Evolutionary conservation across 2,329 filamentous ascomycete species (phyloP).

Genomic region (Didymosphaeria variabile): DNA sequence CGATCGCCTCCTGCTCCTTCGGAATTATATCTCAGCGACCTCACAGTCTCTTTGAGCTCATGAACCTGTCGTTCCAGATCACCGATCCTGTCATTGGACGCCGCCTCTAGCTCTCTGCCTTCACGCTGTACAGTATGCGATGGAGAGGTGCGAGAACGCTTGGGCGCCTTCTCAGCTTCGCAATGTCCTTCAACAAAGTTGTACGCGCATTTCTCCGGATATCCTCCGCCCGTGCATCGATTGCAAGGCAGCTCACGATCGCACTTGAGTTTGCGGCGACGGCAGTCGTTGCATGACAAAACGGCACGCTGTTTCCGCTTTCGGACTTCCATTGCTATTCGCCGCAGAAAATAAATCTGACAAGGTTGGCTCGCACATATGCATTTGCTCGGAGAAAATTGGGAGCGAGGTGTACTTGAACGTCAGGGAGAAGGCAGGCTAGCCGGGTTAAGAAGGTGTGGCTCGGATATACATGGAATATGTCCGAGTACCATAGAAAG

Average conservation of each 20-base stretch:
- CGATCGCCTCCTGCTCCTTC: neutral
- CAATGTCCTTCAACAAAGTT: slow-evolving; percentile 24
- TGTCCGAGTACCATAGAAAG: neutral
- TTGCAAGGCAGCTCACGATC: slow-evolving; percentile 52
- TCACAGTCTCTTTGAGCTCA: neutral
- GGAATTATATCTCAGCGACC: slow-evolving; percentile 1
- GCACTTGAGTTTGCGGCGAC: slow-evolving; percentile 54
- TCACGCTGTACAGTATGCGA: too few species aligned
- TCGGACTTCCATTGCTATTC: slow-evolving; percentile 9
- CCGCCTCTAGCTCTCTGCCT: neutral
- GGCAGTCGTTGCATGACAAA: slow-evolving; percentile 53
- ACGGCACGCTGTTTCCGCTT: slow-evolving; percentile 45
- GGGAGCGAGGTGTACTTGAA: neutral
- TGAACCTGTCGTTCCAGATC: slow-evolving; percentile 19
- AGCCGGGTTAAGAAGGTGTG: neutral
- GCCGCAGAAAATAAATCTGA: neutral
- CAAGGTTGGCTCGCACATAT: neutral
- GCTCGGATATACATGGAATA: slow-evolving; percentile 3
- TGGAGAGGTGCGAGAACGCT: neutral
- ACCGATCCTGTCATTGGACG: neutral
- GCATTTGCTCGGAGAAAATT: slow-evolving; percentile 15
- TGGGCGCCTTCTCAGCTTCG: neutral
- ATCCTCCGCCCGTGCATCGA: slow-evolving; percentile 50
- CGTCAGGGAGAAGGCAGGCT: neutral
- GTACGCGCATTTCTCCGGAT: slow-evolving; percentile 48